Conservation (phyloP, 371 early-diverging fungal genomes). For the Mucor indicus region DNA sequence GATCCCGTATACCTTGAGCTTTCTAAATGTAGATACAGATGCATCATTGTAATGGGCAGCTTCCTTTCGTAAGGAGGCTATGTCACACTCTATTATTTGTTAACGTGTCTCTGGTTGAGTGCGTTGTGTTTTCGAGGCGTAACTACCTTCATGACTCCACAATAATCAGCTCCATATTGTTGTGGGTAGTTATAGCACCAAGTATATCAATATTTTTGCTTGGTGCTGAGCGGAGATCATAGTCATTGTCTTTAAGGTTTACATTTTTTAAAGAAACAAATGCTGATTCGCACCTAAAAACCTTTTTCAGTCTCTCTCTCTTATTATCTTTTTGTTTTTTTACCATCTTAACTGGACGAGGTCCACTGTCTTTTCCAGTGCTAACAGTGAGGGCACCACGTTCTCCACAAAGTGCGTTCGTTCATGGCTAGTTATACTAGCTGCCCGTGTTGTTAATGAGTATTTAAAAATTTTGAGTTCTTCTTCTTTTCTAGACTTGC, state of each 20-base stretch:
- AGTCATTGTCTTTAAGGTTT: slow-evolving; percentile 10
- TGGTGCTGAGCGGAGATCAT: slow-evolving; percentile 10
- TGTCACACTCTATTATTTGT: too few relatives aligned
- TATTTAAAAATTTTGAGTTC: slow-evolving; percentile 9
- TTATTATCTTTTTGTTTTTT: slow-evolving; percentile 8
- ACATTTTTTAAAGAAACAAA: slow-evolving; percentile 13
- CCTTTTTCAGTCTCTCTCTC: slow-evolving; percentile 2
- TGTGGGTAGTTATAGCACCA: slow-evolving; percentile 8
- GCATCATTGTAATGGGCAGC: too few relatives aligned
- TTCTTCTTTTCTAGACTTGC: too few relatives aligned
- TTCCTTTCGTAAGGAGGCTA: too few relatives aligned
- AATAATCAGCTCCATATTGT: slow-evolving; percentile 20
- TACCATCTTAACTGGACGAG: slow-evolving; percentile 16
- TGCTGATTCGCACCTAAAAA: slow-evolving; percentile 15
- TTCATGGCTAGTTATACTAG: slow-evolving; percentile 13
- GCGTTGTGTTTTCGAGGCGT: too few relatives aligned
- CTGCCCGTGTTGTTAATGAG: slow-evolving; percentile 4
- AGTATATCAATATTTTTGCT: slow-evolving; percentile 15
- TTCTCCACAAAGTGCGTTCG: slow-evolving; percentile 13
- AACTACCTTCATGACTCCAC: slow-evolving; percentile 18
- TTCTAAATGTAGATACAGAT: too few relatives aligned
- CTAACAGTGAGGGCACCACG: slow-evolving; percentile 11
- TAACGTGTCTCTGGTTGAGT: too few relatives aligned
- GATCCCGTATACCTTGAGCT: too few relatives aligned
- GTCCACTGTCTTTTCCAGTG: slow-evolving; percentile 10